Evolutionary conservation across 352 stramenopile genomes (phyloP).

Genomic region (Pythium apleroticum): DNA sequence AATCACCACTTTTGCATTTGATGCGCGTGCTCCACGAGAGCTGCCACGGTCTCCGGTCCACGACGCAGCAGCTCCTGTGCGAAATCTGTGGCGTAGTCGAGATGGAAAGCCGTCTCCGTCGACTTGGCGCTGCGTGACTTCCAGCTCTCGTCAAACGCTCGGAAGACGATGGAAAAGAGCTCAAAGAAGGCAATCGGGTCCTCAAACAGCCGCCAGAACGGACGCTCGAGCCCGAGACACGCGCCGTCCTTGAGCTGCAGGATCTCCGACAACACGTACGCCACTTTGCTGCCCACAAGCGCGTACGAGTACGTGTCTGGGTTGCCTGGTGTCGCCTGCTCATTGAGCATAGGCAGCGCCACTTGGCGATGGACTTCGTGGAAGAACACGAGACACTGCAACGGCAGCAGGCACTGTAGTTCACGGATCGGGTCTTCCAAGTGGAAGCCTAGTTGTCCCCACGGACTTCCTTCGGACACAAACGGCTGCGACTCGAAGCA

Average conservation of each 20-base stretch:
- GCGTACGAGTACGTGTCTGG: conserved; percentile 68
- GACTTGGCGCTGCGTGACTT: conserved; percentile 44
- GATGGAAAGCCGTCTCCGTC: conserved; percentile 57
- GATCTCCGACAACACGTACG: conserved; percentile 62
- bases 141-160: conserved; percentile 72
- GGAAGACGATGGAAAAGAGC: conserved; percentile 74
- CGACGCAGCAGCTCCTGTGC: conserved; percentile 69
- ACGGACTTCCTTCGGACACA: conserved; percentile 38
- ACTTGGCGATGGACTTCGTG: conserved; percentile 66
- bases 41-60: conserved; percentile 53
- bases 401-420: conserved; percentile 63
- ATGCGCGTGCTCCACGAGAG: conserved; percentile 65
- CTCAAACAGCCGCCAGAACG: conserved; percentile 86
- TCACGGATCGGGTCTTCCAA: conserved; percentile 67
- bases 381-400: conserved; percentile 86
- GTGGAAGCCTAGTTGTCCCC: conserved; percentile 65
- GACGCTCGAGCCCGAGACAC: conserved; percentile 69
- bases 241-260: conserved; percentile 73
- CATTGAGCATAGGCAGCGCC: conserved; percentile 65
- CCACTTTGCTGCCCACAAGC: conserved; percentile 48
- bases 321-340: conserved; percentile 36
- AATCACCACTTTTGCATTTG: conserved; percentile 75
- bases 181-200: conserved; percentile 84
- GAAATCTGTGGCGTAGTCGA: conserved; percentile 73
- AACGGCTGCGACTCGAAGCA: conserved; percentile 74